phyloP scores from a whole-genome alignment of 129 eudicot genomes.

The Helichrysum umbraculigerum region DNA sequence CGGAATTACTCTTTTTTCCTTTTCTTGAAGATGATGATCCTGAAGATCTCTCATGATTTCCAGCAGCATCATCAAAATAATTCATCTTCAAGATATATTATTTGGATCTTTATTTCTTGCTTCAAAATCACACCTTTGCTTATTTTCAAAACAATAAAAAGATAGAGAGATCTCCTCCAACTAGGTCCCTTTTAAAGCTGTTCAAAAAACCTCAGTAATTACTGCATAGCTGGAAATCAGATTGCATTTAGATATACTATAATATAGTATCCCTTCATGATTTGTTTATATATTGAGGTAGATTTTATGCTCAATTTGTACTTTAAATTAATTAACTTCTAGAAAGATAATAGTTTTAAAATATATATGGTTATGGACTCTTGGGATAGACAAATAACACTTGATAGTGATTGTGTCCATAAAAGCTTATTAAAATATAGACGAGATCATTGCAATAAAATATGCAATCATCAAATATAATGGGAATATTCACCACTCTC shows the following conservation, averaged over 20 bases:
- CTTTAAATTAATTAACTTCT: slow-evolving; percentile 23
- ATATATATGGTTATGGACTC: slow-evolving; percentile 32
- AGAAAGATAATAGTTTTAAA: slow-evolving; percentile 26
- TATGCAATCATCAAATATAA: slow-evolving; percentile 33
- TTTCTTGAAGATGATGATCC: slow-evolving; percentile 40
- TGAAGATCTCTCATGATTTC: slow-evolving; percentile 37
- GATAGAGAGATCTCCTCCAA: slow-evolving; percentile 49
- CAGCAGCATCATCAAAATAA: slow-evolving; percentile 44
- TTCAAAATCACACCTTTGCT: slow-evolving; percentile 1
- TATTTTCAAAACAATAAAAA: slow-evolving; percentile 9
- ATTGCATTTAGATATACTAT: slow-evolving; percentile 58
- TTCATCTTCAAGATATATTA: slow-evolving; percentile 27
- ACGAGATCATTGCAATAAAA: slow-evolving; percentile 39
- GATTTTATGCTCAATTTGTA: slow-evolving; percentile 43
- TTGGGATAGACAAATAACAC: slow-evolving; percentile 33
- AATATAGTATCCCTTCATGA: slow-evolving; percentile 34
- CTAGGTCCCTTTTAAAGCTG: slow-evolving; percentile 55
- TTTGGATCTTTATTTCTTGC: slow-evolving; percentile 18
- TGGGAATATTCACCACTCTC: slow-evolving; percentile 34
- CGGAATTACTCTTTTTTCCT: slow-evolving; percentile 53
- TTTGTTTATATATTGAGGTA: slow-evolving; percentile 50
- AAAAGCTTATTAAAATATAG: slow-evolving; percentile 31
- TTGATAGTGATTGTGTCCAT: slow-evolving; percentile 42
- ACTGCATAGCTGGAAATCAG: slow-evolving; percentile 88
- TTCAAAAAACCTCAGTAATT: slow-evolving; percentile 38